phyloP scores from a whole-genome alignment of 169 alveolate genomes.

The Ichthyophthirius multifiliis region DNA sequence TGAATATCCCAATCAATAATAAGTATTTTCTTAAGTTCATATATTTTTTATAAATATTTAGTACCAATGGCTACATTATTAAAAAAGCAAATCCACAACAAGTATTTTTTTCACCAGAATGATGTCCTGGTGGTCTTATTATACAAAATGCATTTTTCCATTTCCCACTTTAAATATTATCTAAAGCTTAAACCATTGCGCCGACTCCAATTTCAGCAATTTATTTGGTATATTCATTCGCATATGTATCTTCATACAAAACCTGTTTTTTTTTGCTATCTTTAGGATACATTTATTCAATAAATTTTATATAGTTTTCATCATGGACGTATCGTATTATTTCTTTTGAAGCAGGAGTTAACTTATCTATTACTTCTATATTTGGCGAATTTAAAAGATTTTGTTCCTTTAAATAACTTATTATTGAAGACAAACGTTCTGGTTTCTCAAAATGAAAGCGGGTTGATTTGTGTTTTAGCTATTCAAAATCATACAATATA shows the following conservation, averaged over 20 bases:
- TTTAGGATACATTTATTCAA: not conserved
- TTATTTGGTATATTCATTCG: not conserved
- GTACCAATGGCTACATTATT: slow-evolving; percentile 83
- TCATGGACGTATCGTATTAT: not conserved
- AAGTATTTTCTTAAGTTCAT: slow-evolving; percentile 63
- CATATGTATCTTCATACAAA: not conserved
- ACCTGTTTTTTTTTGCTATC: not conserved
- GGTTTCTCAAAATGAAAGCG: too few relatives aligned
- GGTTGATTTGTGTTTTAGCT: too few relatives aligned
- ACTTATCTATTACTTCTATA: too few relatives aligned
- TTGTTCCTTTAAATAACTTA: too few relatives aligned
- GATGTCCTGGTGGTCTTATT: slow-evolving; percentile 43
- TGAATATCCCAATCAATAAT: slow-evolving; percentile 90
- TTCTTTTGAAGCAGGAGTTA: not conserved
- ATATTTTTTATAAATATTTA: slow-evolving; percentile 54
- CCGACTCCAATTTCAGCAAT: not conserved
- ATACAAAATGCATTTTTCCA: slow-evolving; percentile 1
- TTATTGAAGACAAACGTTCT: too few relatives aligned
- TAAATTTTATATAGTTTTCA: not conserved
- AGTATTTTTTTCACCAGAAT: slow-evolving; percentile 16
- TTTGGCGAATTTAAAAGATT: too few relatives aligned
- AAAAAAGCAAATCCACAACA: slow-evolving; percentile 74
- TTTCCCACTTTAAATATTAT: not conserved
- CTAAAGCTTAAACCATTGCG: not conserved
- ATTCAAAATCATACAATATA: too few relatives aligned